A percentile compares a stretch with the other conserved stretches of the same genome.
phyloP scores from a whole-genome alignment of 768 basidiomycete genomes.

The Nidularia pulvinata region DNA sequence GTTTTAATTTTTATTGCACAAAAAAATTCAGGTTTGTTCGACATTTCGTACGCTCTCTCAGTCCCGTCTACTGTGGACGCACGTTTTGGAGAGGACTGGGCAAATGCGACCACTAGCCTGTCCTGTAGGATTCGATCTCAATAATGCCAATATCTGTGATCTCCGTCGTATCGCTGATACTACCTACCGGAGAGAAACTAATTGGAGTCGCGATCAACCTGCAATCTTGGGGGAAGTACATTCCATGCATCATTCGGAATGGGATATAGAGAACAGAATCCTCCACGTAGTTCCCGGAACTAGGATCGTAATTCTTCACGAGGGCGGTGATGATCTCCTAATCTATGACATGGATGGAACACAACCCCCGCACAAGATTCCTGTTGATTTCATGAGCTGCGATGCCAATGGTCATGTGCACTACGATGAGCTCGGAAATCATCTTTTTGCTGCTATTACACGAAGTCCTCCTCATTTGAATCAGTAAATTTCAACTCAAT shows the following conservation, averaged over 20 bases:
- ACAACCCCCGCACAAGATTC: neutral
- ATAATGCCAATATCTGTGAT: neutral
- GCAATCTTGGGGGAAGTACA: neutral
- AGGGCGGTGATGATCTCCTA: neutral
- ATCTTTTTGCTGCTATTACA: neutral
- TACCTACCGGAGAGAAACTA: neutral
- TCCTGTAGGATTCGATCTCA: neutral
- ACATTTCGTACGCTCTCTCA: neutral
- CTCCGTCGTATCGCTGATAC: neutral
- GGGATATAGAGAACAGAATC: neutral
- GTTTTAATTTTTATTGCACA: neutral
- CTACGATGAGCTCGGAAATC: neutral
- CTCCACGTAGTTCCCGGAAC: neutral
- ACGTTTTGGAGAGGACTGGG: neutral
- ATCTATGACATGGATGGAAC: neutral
- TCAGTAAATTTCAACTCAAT: neutral
- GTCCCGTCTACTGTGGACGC: neutral
- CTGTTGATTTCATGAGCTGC: neutral
- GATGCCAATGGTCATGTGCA: neutral
- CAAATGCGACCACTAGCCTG: neutral
- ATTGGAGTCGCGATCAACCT: neutral
- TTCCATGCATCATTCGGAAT: neutral
- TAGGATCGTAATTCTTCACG: neutral
- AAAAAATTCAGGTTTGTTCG: neutral
- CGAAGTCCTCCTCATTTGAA: neutral